Evolutionary conservation across 2,329 filamentous ascomycete species (phyloP).

Genomic region (Penicillium brasilianum): DNA sequence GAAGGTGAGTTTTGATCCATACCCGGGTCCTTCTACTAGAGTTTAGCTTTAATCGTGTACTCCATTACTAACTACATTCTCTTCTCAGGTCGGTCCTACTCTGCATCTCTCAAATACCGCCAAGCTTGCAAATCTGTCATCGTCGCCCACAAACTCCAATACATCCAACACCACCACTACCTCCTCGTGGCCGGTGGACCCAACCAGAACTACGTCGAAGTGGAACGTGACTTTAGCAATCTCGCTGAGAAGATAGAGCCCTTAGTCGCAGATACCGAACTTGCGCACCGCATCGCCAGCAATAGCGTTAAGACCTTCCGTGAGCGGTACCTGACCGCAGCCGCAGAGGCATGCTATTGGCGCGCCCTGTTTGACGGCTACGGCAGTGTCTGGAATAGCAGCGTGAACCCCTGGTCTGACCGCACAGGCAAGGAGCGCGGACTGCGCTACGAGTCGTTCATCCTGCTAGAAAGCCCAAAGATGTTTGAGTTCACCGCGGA

Average conservation of each 20-base stretch:
- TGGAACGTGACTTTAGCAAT: constrained; percentile 61
- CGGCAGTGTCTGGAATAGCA: constrained; percentile 32
- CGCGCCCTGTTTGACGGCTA: constrained; percentile 47
- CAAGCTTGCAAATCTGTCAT: constrained; percentile 56
- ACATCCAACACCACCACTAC: constrained; percentile 55
- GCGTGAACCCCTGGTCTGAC: constrained; percentile 21
- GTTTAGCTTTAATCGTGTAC: not conserved
- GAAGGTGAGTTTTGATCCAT: constrained; percentile 47
- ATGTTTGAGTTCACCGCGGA: constrained; percentile 34
- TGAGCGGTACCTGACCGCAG: constrained; percentile 56
- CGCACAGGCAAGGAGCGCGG: constrained; percentile 24
- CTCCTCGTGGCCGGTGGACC: constrained; percentile 50
- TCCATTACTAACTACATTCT: not conserved
- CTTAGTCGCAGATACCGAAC: constrained; percentile 43
- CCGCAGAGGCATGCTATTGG: constrained; percentile 60
- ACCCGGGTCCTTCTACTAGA: not conserved
- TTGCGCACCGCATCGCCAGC: constrained; percentile 52
- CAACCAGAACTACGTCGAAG: constrained; percentile 55
- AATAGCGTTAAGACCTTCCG: constrained; percentile 54
- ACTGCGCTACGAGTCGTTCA: constrained; percentile 40
- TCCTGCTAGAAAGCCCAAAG: constrained; percentile 33
- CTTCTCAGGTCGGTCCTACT: constrained; percentile 49
- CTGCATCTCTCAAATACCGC: constrained; percentile 57
- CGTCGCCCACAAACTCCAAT: constrained; percentile 54
- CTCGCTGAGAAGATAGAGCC: constrained; percentile 48